A percentile compares a stretch with the other conserved stretches of the same genome.
Conservation (phyloP, 768 basidiomycete species). For the Tremella mesenterica region DNA sequence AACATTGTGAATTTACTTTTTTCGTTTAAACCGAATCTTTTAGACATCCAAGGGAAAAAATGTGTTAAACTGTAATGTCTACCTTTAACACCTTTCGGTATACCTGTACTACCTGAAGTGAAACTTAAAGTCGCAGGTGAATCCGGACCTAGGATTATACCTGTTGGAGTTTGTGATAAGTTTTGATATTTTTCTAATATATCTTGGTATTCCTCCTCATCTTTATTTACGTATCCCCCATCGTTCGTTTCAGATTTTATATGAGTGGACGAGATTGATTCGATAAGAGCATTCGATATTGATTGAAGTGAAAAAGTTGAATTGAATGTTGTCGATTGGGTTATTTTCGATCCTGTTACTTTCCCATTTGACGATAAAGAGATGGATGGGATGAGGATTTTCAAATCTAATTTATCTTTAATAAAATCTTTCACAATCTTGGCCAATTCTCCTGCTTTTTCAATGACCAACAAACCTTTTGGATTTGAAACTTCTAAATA, state of each 20-base stretch:
- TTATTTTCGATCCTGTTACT: slow-evolving; percentile 57
- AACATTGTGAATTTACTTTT: slow-evolving; percentile 92
- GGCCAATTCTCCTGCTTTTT: slow-evolving; percentile 74
- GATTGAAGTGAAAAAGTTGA: no score
- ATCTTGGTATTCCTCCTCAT: slow-evolving; percentile 50
- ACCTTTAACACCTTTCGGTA: slow-evolving; percentile 95
- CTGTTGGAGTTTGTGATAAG: slow-evolving; percentile 64
- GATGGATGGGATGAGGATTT: slow-evolving; percentile 82
- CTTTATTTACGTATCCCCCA: no score
- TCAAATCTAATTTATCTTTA: slow-evolving; percentile 65
- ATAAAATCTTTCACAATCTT: slow-evolving; percentile 78
- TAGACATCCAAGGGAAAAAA: slow-evolving; percentile 99
- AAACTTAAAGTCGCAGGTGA: slow-evolving; percentile 89
- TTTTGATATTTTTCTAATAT: slow-evolving; percentile 54
- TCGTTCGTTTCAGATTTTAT: slow-evolving; percentile 18
- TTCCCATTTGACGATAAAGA: slow-evolving; percentile 61
- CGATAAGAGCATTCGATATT: no score
- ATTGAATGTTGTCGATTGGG: no score
- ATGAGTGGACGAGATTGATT: no score
- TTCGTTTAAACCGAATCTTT: slow-evolving; percentile 65
- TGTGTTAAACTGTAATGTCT: slow-evolving; percentile 93
- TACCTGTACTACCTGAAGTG: slow-evolving; percentile 93
- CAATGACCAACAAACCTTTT: slow-evolving; percentile 78
- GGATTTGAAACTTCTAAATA: slow-evolving; percentile 90
- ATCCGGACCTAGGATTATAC: slow-evolving; percentile 83